Evolutionary conservation across 345 rosid species (phyloP), one percentile per base, ranked within the genome.

Genomic region (Acer yangbiense): DNA sequence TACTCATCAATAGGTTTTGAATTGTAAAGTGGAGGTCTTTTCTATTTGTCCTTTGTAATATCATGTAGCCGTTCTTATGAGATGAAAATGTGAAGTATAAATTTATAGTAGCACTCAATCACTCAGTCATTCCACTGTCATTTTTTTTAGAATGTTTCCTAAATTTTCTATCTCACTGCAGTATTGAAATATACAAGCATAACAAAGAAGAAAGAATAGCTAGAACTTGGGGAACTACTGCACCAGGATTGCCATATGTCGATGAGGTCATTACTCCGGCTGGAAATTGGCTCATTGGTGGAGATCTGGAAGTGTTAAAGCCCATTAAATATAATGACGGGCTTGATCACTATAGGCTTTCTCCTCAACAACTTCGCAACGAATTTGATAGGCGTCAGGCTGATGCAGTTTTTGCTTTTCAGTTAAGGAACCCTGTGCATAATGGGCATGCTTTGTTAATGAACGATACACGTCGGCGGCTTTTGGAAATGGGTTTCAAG

Each of bases 371-470:
- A 80, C 95, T 97, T 11, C 80, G 98, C 58, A 64, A 88, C 80
- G 99, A 94, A 63, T 94, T 97, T 8, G 93, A 94, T 72, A 84
- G 69, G 9, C 98, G 98, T 74, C 82, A 86, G 77, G 99, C 99
- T 0, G 99, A 97, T 87, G 98, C 99, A 29, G 96, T 97, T 46
- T 97, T 97, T 54, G 99, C 99, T 1, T 97, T 97, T 77, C 98
- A 97, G 86, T 77, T 94, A 44, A 89, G 98, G 78, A 97, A 97
- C 25, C 98, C 99, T 0, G 98, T 97, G 57, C 99, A 96, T 76
- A 96, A 96, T 76, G 99, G 98, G 21, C 99, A 94, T 74, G 97
- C 99, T 6, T 75, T 94, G 48, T 77, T 96, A 82, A 96, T 96
- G 99, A 96, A 94, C 63, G 98, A 96, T 76, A 96, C 98, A 0